Conservation (phyloP, 805 yeast species). For the Ogataea nakhonphanomensis region DNA sequence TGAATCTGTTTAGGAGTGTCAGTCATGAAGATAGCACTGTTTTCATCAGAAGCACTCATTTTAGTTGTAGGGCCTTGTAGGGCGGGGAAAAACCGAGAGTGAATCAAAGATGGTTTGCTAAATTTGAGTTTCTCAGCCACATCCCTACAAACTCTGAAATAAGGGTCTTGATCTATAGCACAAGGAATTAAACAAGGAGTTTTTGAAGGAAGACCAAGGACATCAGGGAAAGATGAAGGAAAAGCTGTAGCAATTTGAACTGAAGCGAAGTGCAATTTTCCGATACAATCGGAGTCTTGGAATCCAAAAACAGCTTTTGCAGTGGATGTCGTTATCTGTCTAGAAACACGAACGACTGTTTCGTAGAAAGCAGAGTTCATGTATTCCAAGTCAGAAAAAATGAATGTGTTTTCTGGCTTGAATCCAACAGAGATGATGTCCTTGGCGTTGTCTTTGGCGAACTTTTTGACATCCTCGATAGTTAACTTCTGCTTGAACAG, state of each 20-base stretch:
- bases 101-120: constrained; percentile 87
- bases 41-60: constrained; percentile 93
- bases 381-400: constrained; percentile 87
- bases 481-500: constrained; percentile 87
- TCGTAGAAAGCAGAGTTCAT: constrained; percentile 95
- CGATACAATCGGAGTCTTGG: constrained; percentile 91
- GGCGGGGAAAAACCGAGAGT: constrained; percentile 97
- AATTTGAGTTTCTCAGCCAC: constrained; percentile 92
- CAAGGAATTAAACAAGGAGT: constrained; percentile 97
- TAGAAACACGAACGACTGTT: constrained; percentile 85
- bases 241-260: constrained; percentile 95
- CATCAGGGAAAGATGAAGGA: constrained; percentile 93
- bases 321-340: constrained; percentile 95
- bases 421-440: constrained; percentile 95
- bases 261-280: constrained; percentile 91
- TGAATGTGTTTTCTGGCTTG: constrained; percentile 90
- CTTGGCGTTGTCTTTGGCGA: constrained; percentile 78
- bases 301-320: constrained; percentile 97
- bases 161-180: constrained; percentile 99
- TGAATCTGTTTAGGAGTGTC: constrained; percentile 90
- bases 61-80: constrained; percentile 93
- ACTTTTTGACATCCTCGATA: constrained; percentile 80
- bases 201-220: constrained; percentile 79
- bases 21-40: constrained; percentile 90
- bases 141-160: constrained; percentile 95